These are phyloP conservation scores for Auriscalpium vulgare DNA, from an alignment of 768 basidiomycete genomes.

Conservation along the genomic window DNA sequence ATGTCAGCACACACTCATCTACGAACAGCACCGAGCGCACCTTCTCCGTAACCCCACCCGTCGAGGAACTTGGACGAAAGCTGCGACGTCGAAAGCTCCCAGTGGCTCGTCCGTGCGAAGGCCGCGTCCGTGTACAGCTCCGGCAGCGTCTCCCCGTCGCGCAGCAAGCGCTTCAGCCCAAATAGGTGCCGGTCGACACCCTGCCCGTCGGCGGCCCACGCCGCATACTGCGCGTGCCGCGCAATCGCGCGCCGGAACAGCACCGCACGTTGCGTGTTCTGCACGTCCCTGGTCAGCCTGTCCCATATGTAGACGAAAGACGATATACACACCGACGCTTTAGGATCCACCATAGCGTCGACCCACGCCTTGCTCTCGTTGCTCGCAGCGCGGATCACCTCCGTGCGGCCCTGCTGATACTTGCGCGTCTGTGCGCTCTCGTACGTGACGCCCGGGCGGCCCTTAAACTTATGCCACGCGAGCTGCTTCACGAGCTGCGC, in stretches of 20 bases:
- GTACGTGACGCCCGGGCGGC: constrained; percentile 75
- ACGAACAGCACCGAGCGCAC: constrained; percentile 26
- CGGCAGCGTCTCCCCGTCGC: constrained; percentile 65
- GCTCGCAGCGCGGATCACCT: constrained; percentile 86
- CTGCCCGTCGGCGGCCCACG: constrained; percentile 89
- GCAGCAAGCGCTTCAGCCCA: constrained; percentile 78
- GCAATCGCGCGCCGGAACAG: constrained; percentile 70
- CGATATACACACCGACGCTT: constrained; percentile 34
- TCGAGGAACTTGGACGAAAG: constrained; percentile 75
- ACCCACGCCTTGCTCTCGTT: constrained; percentile 80
- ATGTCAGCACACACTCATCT: background rate
- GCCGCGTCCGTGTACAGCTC: constrained; percentile 68
- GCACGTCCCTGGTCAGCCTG: background rate
- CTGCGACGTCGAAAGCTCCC: constrained; percentile 92
- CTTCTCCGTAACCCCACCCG: constrained; percentile 97
- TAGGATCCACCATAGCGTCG: constrained; percentile 74
- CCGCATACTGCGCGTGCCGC: constrained; percentile 82
- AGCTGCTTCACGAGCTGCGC: constrained; percentile 94
- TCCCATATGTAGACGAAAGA: background rate
- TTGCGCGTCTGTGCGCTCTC: constrained; percentile 93
- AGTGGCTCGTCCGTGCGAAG: constrained; percentile 66
- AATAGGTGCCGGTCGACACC: constrained; percentile 96
- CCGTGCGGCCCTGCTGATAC: constrained; percentile 85
- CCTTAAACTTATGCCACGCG: constrained; percentile 82
- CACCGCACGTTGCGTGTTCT: constrained; percentile 50